phyloP scores from a whole-genome alignment of 2,329 filamentous ascomycete genomes.

The Celoporthe dispersa region DNA sequence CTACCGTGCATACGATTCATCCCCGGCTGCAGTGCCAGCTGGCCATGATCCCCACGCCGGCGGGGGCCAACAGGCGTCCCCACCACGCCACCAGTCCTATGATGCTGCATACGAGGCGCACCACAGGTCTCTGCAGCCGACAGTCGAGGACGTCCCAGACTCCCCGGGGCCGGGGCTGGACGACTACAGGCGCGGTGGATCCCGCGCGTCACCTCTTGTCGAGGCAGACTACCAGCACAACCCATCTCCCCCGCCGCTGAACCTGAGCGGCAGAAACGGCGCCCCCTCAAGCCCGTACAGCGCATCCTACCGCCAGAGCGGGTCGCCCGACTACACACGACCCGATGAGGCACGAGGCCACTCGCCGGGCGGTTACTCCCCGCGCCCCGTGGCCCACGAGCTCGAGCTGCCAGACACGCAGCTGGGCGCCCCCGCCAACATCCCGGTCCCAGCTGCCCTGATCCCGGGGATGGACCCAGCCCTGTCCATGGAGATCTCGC shows the following conservation, averaged over 20 bases:
- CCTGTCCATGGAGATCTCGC: conserved; percentile 60
- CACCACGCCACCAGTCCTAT: conserved; percentile 55
- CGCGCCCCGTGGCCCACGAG: conserved; percentile 34
- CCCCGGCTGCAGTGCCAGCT: conserved; percentile 43
- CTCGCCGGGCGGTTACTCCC: conserved; percentile 40
- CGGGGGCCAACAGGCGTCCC: conserved; percentile 39
- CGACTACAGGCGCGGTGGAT: conserved; percentile 35
- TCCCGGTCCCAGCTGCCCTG: conserved; percentile 57
- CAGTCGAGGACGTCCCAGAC: conserved; percentile 67
- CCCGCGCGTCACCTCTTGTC: conserved; percentile 34
- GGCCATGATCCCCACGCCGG: conserved; percentile 40
- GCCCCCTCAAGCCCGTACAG: conserved; percentile 37
- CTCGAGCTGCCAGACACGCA: conserved; percentile 42
- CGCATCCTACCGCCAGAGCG: conserved; percentile 36
- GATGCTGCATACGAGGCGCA: conserved; percentile 53
- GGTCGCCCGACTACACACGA: conserved; percentile 36
- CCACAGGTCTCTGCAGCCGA: conserved; percentile 61
- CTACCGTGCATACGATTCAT: conserved; percentile 56
- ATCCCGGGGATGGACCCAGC: conserved; percentile 64
- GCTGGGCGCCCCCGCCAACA: conserved; percentile 32
- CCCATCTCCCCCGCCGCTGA: conserved; percentile 51
- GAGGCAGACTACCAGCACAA: conserved; percentile 45
- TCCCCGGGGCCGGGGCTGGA: conserved; percentile 43
- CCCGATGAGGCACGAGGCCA: conserved; percentile 32
- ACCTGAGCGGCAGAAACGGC: conserved; percentile 44